Base-by-base conservation (phyloP, 352 stramenopile genomes). In the Globisporangium abappressorium region DNA sequence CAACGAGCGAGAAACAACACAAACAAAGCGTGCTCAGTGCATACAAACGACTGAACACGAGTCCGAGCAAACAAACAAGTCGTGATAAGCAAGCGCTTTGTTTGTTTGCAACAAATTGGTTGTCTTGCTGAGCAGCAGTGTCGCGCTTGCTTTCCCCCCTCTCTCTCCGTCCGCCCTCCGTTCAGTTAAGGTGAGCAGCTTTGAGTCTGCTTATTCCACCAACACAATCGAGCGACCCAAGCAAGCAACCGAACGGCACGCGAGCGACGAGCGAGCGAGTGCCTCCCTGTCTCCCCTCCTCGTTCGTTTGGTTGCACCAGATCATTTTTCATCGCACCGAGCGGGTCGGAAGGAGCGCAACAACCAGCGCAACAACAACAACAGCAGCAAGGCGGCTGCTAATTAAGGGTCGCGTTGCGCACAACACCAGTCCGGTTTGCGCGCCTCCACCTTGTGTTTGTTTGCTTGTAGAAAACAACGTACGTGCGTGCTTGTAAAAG, bases 241-340 rank as follows among this genome's bases (percentile, higher is more conserved):
- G 49, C 51, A 12, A 62, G 33, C 34, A 34, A 63, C n/a, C 34
- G 57, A 62, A 54, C 57, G 41, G 36, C 36, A 33, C 57, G 24
- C 53, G 14, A 38, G 38, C 26, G 30, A 33, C 30, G 30, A 33
- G 30, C 30, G 30, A 33, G 30, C 30, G 30, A 33, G 30, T 33
- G 8, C 12, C 54, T 26, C 54, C 34, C 26, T 59, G 20, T 59
- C 54, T 30, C 53, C 53, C 18, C 15, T 22, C 5, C 15, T 22
- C 5, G 33, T 59, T 59, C 54, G 54, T 59, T 59, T 38, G 26
- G 26, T 59, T 59, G 54, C 28, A 28, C 54, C 54, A 59, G 54
- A 38, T 59, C 54, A 59, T 59, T 59, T 41, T 59, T 22, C 54
- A 59, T 59, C 54, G n/a, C 54, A 59, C 54, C 54, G 54, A 59